A percentile compares a stretch with the other conserved stretches of the same genome.
phyloP scores from a whole-genome alignment of 352 stramenopile genomes.

The Plasmopara muralis region DNA sequence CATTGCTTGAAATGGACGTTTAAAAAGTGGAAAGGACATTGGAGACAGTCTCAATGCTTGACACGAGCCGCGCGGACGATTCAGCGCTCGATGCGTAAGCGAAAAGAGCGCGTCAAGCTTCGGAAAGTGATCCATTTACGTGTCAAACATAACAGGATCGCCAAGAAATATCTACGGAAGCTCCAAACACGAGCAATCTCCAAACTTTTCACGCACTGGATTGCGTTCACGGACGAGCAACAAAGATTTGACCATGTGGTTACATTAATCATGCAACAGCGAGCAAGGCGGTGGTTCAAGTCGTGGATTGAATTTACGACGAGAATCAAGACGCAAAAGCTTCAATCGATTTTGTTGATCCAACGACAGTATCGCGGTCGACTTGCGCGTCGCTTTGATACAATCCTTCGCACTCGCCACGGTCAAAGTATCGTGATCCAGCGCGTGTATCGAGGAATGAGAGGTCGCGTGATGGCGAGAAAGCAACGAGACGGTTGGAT shows the following conservation, averaged over 20 bases:
- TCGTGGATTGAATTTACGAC: slow-evolving; percentile 37
- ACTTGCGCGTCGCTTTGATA: slow-evolving; percentile 41
- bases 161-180: slow-evolving; percentile 49
- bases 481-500: slow-evolving; percentile 22
- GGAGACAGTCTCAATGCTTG: slow-evolving; percentile 21
- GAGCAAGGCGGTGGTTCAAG: slow-evolving; percentile 38
- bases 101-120: slow-evolving; percentile 19
- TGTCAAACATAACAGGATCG: slow-evolving; percentile 44
- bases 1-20: slow-evolving; percentile 65
- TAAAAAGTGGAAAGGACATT: slow-evolving; percentile 45
- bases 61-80: slow-evolving; percentile 27
- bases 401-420: slow-evolving; percentile 24
- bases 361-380: slow-evolving; percentile 58
- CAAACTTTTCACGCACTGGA: slow-evolving; percentile 56
- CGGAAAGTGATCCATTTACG: slow-evolving; percentile 36
- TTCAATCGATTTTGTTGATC: slow-evolving; percentile 34
- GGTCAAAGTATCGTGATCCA: slow-evolving; percentile 38
- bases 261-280: slow-evolving; percentile 32
- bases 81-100: slow-evolving; percentile 25
- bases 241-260: slow-evolving; percentile 43
- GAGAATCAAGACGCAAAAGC: slow-evolving; percentile 20
- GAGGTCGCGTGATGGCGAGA: slow-evolving; percentile 14
- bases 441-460: slow-evolving; percentile 43
- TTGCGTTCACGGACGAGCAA: slow-evolving; percentile 25
- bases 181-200: slow-evolving; percentile 38